phyloP scores from a whole-genome alignment of 805 yeast species.

The Soucietia sequanensis region DNA sequence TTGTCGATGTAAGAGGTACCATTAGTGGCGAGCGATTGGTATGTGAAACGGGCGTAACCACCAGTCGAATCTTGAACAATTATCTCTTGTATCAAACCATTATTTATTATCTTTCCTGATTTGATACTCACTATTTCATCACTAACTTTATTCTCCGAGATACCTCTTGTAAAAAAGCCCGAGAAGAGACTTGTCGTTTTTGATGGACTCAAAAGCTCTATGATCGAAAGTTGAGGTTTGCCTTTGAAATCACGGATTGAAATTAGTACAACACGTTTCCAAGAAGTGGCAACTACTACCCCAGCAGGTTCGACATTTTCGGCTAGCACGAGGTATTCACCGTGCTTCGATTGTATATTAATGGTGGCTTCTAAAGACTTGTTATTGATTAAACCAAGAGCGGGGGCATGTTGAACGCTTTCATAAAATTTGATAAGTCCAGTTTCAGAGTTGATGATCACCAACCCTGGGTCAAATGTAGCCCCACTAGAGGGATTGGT shows the following conservation, averaged over 20 bases:
- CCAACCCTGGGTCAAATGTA: slow-evolving; percentile 62
- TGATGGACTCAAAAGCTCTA: slow-evolving; percentile 26
- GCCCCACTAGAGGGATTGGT: slow-evolving; percentile 56
- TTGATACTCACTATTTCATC: slow-evolving; percentile 59
- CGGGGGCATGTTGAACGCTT: slow-evolving; percentile 67
- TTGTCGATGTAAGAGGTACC: slow-evolving; percentile 27
- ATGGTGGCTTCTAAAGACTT: slow-evolving; percentile 42
- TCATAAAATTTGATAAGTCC: slow-evolving; percentile 73
- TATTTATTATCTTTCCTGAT: slow-evolving; percentile 50
- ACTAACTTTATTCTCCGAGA: slow-evolving; percentile 14
- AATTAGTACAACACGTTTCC: slow-evolving; percentile 62
- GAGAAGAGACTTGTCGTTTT: slow-evolving; percentile 1
- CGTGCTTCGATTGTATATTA: slow-evolving; percentile 28
- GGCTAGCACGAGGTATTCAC: slow-evolving; percentile 59
- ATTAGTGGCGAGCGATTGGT: slow-evolving; percentile 26
- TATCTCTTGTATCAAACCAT: slow-evolving; percentile 45
- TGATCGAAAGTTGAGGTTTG: slow-evolving; percentile 46
- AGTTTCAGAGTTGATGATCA: slow-evolving; percentile 55
- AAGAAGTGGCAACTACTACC: slow-evolving; percentile 64
- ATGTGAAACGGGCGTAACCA: slow-evolving; percentile 26
- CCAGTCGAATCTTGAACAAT: slow-evolving; percentile 48
- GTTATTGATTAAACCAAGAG: slow-evolving; percentile 54
- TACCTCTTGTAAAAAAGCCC: slow-evolving; percentile 6
- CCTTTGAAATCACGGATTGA: slow-evolving; percentile 69
- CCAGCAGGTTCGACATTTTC: slow-evolving; percentile 75